Evolutionary conservation across 345 rosid species (phyloP), one percentile per base, ranked within the genome.

Genomic region (Microcos paniculata): DNA sequence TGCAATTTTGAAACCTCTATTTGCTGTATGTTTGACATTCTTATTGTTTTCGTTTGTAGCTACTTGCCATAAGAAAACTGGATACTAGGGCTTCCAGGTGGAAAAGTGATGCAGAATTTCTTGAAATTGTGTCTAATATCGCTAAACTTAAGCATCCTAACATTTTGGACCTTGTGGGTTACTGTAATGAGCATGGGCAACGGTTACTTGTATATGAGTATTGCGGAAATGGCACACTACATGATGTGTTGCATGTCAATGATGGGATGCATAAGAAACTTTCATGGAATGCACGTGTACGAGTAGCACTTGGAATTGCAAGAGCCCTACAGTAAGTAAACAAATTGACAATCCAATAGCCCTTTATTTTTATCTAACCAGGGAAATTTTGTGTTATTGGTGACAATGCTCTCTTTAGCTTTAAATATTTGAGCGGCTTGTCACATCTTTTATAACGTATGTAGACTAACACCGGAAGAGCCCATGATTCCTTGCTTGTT

Each of bases 291-390:
- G 83, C 78, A 52, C 97, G 98, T 57, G 85, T 90, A 55, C 85
- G 81, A 19, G 55, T 92, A 66, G 97, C 99, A 0, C 87, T 93
- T 28, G 97, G 97, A 81, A 90, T 94, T 78, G 94, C 99, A 56
- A 89, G 86, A 76, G 97, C 97, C 73, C 73, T 96, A 63, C 95
- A 92, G 99, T 96, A 88, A 89, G 98, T 87, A 72, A 62, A 74
- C 16, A n/a, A 51, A 66, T 68, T 76, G 16, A 19, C 59, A 62
- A 12, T 38, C 35, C 16, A 51, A 72, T 56, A 57, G 66, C 26
- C 56, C 13, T 8, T 42, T 56, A 28, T 30, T 64, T 67, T 64
- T 58, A 48, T 70, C 11, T 46, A 16, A 19, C 11, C 4, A n/a
- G 67, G 24, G 70, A 10, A 38, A 74, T 75, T 52, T 10, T 16